phyloP scores from a whole-genome alignment of 176 grass and related monocot species.

The Aegilops bicornis region DNA sequence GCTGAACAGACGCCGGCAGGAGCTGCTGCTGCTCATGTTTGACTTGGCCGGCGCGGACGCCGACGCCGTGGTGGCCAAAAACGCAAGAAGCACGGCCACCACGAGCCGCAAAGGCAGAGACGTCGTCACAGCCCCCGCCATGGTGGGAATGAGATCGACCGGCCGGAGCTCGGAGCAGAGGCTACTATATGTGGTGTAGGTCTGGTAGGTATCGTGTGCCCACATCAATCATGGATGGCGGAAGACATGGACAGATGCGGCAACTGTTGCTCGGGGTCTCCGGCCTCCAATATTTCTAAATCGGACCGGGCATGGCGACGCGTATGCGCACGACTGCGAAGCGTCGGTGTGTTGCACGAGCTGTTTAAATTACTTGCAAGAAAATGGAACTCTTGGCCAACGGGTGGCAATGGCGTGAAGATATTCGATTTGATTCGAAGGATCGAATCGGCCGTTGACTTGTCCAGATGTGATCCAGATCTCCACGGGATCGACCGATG shows the following conservation, averaged over 20 bases:
- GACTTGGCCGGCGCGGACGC: not conserved
- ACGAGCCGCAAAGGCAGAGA: not conserved
- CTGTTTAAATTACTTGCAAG: not conserved
- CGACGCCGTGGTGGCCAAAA: not conserved
- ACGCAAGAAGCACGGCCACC: not conserved
- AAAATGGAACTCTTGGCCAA: not conserved
- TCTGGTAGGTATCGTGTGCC: not conserved
- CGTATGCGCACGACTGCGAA: too few relatives aligned
- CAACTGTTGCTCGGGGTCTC: not conserved
- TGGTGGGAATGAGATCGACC: not conserved
- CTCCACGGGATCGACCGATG: not conserved
- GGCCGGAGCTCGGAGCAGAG: not conserved
- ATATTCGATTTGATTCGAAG: too few relatives aligned
- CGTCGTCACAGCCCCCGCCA: not conserved
- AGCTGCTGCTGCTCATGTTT: not conserved
- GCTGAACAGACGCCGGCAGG: constrained; percentile 54
- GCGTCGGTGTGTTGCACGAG: not conserved
- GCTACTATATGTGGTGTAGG: not conserved
- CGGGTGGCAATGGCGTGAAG: not conserved
- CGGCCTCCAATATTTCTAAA: not conserved
- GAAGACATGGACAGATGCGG: not conserved
- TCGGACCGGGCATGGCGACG: too few relatives aligned
- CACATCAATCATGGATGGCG: too few relatives aligned
- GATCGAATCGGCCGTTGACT: not conserved
- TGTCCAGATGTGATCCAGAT: not conserved